phyloP scores from a whole-genome alignment of 768 basidiomycete genomes.

The Tricholoma flavovirens region DNA sequence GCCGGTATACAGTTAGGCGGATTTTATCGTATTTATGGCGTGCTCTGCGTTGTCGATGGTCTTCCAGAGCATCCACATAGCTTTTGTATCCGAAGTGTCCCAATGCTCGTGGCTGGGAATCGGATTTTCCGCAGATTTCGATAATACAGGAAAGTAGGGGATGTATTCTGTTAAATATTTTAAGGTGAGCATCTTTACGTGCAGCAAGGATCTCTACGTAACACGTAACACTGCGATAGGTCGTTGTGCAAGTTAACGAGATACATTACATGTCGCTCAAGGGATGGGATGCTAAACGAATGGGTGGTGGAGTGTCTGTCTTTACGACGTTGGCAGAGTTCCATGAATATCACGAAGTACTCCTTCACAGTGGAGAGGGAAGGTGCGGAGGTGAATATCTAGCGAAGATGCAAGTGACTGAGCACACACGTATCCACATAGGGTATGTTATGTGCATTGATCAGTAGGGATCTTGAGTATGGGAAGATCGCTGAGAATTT shows the following conservation, averaged over 20 bases:
- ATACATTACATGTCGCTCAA: neutral
- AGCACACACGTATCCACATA: conserved; percentile 21
- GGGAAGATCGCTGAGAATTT: conserved; percentile 22
- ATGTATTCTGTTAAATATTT: neutral
- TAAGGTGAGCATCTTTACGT: too few species aligned
- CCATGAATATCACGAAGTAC: neutral
- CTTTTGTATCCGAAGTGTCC: conserved; percentile 6
- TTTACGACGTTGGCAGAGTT: neutral
- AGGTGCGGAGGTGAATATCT: neutral
- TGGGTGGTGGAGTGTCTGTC: neutral
- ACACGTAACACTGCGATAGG: neutral
- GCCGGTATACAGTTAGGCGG: conserved; percentile 16
- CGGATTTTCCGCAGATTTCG: neutral
- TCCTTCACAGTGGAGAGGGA: neutral
- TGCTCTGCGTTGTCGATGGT: conserved; percentile 15
- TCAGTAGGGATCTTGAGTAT: conserved; percentile 18
- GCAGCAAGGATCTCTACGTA: neutral
- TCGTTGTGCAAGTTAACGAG: neutral
- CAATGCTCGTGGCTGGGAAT: neutral
- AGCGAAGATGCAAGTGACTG: neutral
- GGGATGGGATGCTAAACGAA: neutral
- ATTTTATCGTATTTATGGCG: conserved; percentile 15
- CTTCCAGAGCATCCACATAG: conserved; percentile 12
- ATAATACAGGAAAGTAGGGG: neutral
- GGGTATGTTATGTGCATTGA: conserved; percentile 16